phyloP scores from a whole-genome alignment of 306 rosid genomes.

The Vigna radiata region DNA sequence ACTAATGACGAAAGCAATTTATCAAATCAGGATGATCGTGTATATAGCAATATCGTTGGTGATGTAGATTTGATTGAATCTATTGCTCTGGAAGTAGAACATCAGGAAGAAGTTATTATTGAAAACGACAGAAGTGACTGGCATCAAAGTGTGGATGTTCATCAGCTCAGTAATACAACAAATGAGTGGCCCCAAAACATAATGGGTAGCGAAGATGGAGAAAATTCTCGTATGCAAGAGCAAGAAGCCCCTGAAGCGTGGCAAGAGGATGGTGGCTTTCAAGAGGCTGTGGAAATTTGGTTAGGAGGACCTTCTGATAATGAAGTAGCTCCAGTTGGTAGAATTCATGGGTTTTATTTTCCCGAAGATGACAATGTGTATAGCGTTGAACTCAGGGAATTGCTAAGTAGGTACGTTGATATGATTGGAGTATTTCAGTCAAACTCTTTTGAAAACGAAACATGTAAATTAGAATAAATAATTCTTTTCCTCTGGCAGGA shows the following conservation, averaged over 20 bases:
- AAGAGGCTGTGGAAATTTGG: conserved; percentile 90
- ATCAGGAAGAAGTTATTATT: conserved; percentile 55
- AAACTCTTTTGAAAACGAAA: conserved; percentile 30
- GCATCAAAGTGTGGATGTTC: conserved; percentile 59
- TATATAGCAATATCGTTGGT: conserved; percentile 45
- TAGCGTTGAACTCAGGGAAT: conserved; percentile 88
- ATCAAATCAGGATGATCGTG: conserved; percentile 42
- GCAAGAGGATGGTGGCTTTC: conserved; percentile 81
- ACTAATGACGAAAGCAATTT: conserved; percentile 45
- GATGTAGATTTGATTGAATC: conserved; percentile 55
- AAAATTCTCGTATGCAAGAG: conserved; percentile 64
- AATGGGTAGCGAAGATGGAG: conserved; percentile 64
- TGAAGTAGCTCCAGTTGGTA: conserved; percentile 63
- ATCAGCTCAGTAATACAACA: conserved; percentile 56
- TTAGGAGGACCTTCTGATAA: conserved; percentile 76
- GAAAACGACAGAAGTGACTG: conserved; percentile 62
- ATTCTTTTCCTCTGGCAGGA: conserved; percentile 65
- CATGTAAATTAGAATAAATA: background rate
- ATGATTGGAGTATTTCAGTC: conserved; percentile 35
- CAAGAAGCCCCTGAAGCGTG: conserved; percentile 71
- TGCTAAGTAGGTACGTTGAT: conserved; percentile 73
- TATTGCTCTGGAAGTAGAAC: conserved; percentile 54
- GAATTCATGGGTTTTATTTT: conserved; percentile 70
- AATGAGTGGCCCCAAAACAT: conserved; percentile 69
- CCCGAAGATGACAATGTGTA: conserved; percentile 86